Percentiles rank a stretch among this genome's conserved stretches.
phyloP scores from a whole-genome alignment of 768 basidiomycete species.

The Asterophora lycoperdoides region DNA sequence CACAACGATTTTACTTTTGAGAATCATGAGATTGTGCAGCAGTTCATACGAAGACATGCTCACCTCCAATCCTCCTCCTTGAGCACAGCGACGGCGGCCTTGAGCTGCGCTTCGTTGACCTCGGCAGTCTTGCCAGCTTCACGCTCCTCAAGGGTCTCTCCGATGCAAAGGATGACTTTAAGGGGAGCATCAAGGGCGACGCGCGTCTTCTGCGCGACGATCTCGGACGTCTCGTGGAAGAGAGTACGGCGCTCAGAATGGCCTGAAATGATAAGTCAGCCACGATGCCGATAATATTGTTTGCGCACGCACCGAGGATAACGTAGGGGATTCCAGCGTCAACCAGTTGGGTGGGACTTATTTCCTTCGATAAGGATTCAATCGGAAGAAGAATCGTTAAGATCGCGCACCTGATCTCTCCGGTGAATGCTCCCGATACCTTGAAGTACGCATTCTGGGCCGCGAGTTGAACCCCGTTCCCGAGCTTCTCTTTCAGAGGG shows the following conservation, averaged over 20 bases:
- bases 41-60: conserved; percentile 18
- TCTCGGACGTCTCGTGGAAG: conserved; percentile 82
- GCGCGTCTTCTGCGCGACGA: conserved; percentile 83
- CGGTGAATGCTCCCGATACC: conserved; percentile 87
- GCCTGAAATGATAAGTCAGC: conserved; percentile 32
- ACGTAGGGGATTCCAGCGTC: conserved; percentile 90
- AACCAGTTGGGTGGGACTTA: conserved; percentile 75
- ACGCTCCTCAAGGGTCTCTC: conserved; percentile 88
- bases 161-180: conserved; percentile 92
- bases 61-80: conserved; percentile 78
- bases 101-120: conserved; percentile 80
- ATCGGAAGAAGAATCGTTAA: not conserved
- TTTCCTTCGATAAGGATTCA: not conserved
- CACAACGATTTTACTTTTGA: conserved; percentile 76
- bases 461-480: conserved; percentile 70
- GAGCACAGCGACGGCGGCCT: conserved; percentile 63
- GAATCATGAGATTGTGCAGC: too few species aligned
- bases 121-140: conserved; percentile 72
- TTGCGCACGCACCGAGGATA: conserved; percentile 63
- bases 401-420: conserved; percentile 79
- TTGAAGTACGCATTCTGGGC: conserved; percentile 93
- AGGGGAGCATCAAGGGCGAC: conserved; percentile 74
- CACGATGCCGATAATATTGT: not conserved
- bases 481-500: conserved; percentile 55
- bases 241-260: conserved; percentile 95